Base-by-base conservation (phyloP, 108 stramenopile species). In the Cyclotella atomus region DNA sequence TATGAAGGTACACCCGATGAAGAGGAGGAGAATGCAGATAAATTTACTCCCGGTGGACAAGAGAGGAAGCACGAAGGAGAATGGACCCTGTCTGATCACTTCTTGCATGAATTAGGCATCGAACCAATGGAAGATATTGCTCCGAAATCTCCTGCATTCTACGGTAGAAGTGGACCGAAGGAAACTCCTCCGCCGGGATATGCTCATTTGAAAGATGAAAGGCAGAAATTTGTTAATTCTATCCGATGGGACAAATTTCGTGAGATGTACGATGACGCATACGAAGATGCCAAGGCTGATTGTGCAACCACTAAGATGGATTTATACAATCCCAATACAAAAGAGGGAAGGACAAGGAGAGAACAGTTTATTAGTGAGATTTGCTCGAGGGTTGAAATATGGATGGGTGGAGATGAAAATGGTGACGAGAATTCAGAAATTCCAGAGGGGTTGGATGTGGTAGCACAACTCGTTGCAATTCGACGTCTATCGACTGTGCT, bases 401-500 rank as follows among this genome's bases (percentile, higher is more conserved):
- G n/a, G 20, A 43, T 19, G 32, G 50, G 50, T 3, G 20, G 33
- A 2, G 44, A 14, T 15, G 24, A 69, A 24, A 25, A 21, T 9
- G 59, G 41, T 19, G 44, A 61, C 0, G 33, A 38, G 0, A 10
- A 20, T 16, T 20, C 44, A 8, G 52, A 43, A 33, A 46, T 84
- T 28, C 75, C 81, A 6, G 79, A 79, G 60, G 78, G 60, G 25
- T 77, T 70, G 70, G 66, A 75, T 52, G 69, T 61, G 12, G 59
- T 90, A 16, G 76, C 84, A 47, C 87, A 91, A 62, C 62, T 95
- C 14, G 75, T 95, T 33, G 89, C 91, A n/a, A 76, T 91, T 27
- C 91, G 93, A 55, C 83, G 93, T 10, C 71, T 95, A 41, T 83
- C 89, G 24, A 56, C 89, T n/a, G 68, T 95, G 44, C 49, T 95